A percentile compares a stretch with the other conserved stretches of the same genome.
phyloP scores from a whole-genome alignment of 164 flowering plant species.

The Tinospora cordifolia region DNA sequence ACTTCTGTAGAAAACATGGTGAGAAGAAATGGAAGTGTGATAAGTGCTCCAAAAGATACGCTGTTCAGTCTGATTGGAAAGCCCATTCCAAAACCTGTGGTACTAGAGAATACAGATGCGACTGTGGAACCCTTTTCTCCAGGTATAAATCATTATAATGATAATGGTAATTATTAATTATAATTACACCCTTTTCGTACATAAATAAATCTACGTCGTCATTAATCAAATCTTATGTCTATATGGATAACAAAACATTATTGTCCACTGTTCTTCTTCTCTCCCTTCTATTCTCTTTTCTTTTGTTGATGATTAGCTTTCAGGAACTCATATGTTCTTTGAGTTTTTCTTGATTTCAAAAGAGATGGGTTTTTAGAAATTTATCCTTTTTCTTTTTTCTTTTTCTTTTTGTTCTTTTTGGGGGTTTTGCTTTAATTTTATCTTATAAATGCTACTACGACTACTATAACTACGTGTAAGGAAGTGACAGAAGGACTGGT shows the following conservation, averaged over 20 bases:
- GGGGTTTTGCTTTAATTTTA: slow-evolving; percentile 5
- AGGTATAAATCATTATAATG: slow-evolving; percentile 33
- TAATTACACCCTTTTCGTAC: too few species aligned
- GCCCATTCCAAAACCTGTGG: slow-evolving; percentile 91
- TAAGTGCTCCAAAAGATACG: slow-evolving; percentile 76
- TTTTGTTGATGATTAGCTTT: too few species aligned
- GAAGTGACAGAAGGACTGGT: slow-evolving; percentile 23
- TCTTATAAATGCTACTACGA: too few species aligned
- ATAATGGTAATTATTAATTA: too few species aligned
- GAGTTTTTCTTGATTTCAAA: too few species aligned
- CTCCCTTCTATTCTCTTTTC: too few species aligned
- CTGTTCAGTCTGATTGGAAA: slow-evolving; percentile 92
- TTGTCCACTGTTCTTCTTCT: too few species aligned
- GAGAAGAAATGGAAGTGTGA: slow-evolving; percentile 95
- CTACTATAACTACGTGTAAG: slow-evolving; percentile 16
- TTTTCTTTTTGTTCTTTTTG: neutral
- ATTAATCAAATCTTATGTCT: too few species aligned
- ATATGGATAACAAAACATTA: neutral
- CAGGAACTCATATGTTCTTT: too few species aligned
- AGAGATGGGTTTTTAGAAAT: neutral
- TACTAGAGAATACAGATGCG: slow-evolving; percentile 76
- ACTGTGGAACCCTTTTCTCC: slow-evolving; percentile 91
- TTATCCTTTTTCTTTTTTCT: neutral
- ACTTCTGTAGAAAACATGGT: slow-evolving; percentile 79
- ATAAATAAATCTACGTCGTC: too few species aligned